Conservation (phyloP, 306 rosid genomes). For the Alnus rubra region DNA sequence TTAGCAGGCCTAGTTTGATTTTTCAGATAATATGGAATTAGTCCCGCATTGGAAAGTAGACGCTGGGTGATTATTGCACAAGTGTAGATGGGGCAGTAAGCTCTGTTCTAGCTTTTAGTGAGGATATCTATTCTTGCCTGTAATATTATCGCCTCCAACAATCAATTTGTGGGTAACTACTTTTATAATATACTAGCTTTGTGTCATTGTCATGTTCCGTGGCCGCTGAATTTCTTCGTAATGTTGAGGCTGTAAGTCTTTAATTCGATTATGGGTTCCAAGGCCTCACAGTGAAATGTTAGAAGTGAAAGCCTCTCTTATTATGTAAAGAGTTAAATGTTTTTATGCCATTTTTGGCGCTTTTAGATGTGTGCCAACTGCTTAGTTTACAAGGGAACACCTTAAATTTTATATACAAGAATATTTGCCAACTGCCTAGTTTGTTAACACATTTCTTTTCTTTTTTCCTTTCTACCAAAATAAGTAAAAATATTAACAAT, state of each 20-base stretch:
- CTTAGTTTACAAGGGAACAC: too few species aligned
- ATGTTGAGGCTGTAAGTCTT: neutral
- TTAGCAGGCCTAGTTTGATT: slow-evolving; percentile 10
- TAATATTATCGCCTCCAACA: neutral
- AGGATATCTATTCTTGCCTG: neutral
- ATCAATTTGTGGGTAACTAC: neutral
- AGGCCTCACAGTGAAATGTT: too few species aligned
- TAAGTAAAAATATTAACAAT: too few species aligned
- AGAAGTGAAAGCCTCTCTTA: too few species aligned
- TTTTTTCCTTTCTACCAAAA: too few species aligned
- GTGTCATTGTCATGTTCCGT: neutral
- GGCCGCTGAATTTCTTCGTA: neutral
- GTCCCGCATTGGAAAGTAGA: slow-evolving; percentile 21
- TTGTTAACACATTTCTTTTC: too few species aligned
- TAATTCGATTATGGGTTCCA: neutral
- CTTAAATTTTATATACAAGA: too few species aligned
- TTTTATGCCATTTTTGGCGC: too few species aligned
- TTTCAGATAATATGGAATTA: slow-evolving; percentile 13
- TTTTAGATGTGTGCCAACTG: too few species aligned
- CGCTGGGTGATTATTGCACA: slow-evolving; percentile 5
- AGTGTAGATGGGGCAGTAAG: neutral
- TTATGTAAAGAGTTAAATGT: too few species aligned
- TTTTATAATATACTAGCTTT: neutral
- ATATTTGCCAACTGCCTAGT: too few species aligned
- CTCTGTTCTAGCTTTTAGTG: neutral